Evolutionary conservation across 495 filamentous ascomycete species (phyloP), one percentile per base, ranked within the genome.

Genomic region (Lasiosphaeria miniovina): DNA sequence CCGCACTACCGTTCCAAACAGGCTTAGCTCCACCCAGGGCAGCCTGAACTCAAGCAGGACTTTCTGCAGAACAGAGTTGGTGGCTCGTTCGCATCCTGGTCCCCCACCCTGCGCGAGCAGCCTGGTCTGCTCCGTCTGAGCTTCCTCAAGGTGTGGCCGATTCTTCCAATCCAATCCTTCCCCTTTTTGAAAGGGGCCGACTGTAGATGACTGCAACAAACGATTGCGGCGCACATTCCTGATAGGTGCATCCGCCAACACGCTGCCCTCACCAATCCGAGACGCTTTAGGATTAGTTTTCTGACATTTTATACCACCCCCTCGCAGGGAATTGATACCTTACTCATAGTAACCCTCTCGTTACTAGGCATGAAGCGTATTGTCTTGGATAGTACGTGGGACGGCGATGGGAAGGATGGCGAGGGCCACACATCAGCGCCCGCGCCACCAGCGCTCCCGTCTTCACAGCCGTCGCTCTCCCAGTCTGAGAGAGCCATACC

Each of bases 21-120:
- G 38, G 59, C 51, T 57, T 68, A 68, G 65, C 58, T 51, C 56
- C 32, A 2, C 4, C 33, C 34, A 36, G 62, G 55, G 58, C 49
- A 24, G 2, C 24, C 24, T 24, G 24, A 24, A 24, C 24, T 24
- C 24, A 56, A 33, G n/a, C 38, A 55, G 38, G 36, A 9, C n/a
- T 43, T n/a, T 1, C n/a, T n/a, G 9, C 40, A 43, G 40, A 52
- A 53, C 33, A 36, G 14, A 17, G 24, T 24, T 24, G 24, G 24
- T 24, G 24, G 24, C 24, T 24, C 24, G 24, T 24, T 24, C 24
- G 24, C 24, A 24, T 24, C 24, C 24, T 24, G 24, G 24, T 24
- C 24, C 24, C 24, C 24, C 24, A 24, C 24, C 24, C 24, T 24
- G 24, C 2, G 24, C 24, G 24, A 2, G 24, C 24, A 24, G 24